These are phyloP conservation scores for Verticillium nubilum DNA, from an alignment of 2,329 filamentous ascomycete genomes.

Conservation along the genomic window DNA sequence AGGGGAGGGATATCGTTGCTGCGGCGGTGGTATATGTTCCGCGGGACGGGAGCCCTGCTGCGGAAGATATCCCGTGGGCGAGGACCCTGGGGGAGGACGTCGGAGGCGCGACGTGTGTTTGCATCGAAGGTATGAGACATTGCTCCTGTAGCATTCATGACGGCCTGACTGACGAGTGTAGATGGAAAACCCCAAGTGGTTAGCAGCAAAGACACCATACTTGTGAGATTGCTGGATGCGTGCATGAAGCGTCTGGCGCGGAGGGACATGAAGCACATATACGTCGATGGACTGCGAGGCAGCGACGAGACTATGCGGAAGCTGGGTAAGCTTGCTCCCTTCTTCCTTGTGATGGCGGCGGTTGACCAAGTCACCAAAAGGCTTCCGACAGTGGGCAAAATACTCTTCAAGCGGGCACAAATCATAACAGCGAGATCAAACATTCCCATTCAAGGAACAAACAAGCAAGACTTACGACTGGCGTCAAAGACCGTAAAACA, in stretches of 20 bases:
- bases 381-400: constrained; percentile 52
- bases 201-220: constrained; percentile 41
- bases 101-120: constrained; percentile 57
- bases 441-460: constrained; percentile 12
- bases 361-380: constrained; percentile 23
- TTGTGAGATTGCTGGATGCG: constrained; percentile 47
- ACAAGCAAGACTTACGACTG: too few relatives aligned
- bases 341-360: not conserved
- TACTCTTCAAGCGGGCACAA: constrained; percentile 52
- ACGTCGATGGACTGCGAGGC: constrained; percentile 49
- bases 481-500: not conserved
- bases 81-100: constrained; percentile 41
- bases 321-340: constrained; percentile 37
- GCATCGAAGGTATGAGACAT: constrained; percentile 43
- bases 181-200: constrained; percentile 37
- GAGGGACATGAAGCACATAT: constrained; percentile 48
- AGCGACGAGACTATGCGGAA: constrained; percentile 44
- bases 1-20: constrained; percentile 43
- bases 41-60: constrained; percentile 36
- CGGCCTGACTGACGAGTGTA: constrained; percentile 14
- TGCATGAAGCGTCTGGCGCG: constrained; percentile 41
- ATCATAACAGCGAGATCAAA: too few relatives aligned
- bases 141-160: not conserved
- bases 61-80: constrained; percentile 52
- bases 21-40: constrained; percentile 49